Base-by-base conservation (phyloP, 495 filamentous ascomycete species). In the Cercophora samala region DNA sequence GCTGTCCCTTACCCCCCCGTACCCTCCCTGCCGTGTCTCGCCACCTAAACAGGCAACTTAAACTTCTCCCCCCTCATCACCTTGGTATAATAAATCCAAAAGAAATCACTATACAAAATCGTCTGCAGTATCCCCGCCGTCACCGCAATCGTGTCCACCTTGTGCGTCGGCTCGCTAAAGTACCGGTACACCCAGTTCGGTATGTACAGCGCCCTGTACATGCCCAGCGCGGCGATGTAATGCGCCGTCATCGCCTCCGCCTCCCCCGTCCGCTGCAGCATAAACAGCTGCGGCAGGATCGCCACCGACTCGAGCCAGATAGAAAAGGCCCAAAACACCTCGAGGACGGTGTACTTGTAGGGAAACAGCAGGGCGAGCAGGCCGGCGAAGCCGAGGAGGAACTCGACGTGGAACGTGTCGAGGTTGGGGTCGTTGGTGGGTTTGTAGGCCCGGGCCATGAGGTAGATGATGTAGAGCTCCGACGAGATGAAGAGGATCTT, bases 51-150 rank as follows among this genome's bases (percentile, higher is more conserved):
- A 18, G 91, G 91, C 62, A 95, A 80, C 77, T 91, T 91, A 75
- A 95, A 95, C 79, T 90, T 93, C 84, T 92, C 90, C 62, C 91
- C 91, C 79, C 93, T 92, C 83, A 93, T 80, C 52, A 95, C 88
- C 80, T 96, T 97, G 55, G 89, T 97, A 77, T 97, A 99, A 79
- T 99, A 99, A 68, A 99, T 97, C 84, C 92, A 99, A 84, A 99
- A 99, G 82, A 99, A 99, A 80, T 99, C 95, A 63, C 92, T 96
- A 80, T 99, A 99, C 62, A 98, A 83, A 26, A 98, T 77, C 21
- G 95, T 98, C 83, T 99, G 95, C 66, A 97, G 82, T 29, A 97
- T 85, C 11, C 95, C 95, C 9, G 95, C 95, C 51, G 93, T 66
- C 55, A 96, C 88, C 2, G 93, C 88, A 70, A 97, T 93, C 60